Evolutionary conservation across 2,329 filamentous ascomycete genomes (phyloP), one percentile per base, ranked within the genome.

Genomic region (Colletotrichum trifolii): DNA sequence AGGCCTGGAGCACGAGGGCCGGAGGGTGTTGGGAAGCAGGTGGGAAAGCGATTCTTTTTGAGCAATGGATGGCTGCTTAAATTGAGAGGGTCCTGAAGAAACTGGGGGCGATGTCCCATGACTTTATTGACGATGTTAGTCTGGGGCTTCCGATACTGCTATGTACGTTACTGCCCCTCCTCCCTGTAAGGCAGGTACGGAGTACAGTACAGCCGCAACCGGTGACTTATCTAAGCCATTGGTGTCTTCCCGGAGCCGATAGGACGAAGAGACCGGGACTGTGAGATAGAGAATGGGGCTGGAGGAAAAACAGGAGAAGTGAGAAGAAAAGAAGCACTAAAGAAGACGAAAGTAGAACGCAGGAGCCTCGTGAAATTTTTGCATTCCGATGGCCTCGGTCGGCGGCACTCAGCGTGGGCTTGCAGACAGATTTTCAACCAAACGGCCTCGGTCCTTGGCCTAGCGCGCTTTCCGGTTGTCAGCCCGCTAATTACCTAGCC

Each of bases 361-460:
- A 47, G 3, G 6, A 8, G 15, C 43, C 39, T 42, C 15, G n/a
- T 55, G 7, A 42, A 57, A 40, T 12, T 39, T 38, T 17, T 17
- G 42, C 55, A 54, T 60, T 60, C 48, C 42, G 34, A 43, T 8
- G 48, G 13, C 13, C 46, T 7, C 15, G 25, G 43, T 40, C 17
- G 49, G 35, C 15, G 35, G 34, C 25, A 64, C 60, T 60, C 43
- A 64, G 42, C 49, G 15, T 64, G 15, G 56, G 33, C 49, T 64
- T 64, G 55, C 61, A 64, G 55, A n/a, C 17, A 13, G 6, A 50
- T 34, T 15, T 33, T 43, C 9, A 43, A 13, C 33, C 38, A 36
- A 48, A 45, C 45, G 46, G 60, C 63, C 62, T 62, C 58, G 62
- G 58, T 17, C 46, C 38, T 52, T 11, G 62, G 55, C 15, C 48